These are phyloP conservation scores for Beta lomatogona DNA, from an alignment of 179 eudicot species.

Conservation along the genomic window DNA sequence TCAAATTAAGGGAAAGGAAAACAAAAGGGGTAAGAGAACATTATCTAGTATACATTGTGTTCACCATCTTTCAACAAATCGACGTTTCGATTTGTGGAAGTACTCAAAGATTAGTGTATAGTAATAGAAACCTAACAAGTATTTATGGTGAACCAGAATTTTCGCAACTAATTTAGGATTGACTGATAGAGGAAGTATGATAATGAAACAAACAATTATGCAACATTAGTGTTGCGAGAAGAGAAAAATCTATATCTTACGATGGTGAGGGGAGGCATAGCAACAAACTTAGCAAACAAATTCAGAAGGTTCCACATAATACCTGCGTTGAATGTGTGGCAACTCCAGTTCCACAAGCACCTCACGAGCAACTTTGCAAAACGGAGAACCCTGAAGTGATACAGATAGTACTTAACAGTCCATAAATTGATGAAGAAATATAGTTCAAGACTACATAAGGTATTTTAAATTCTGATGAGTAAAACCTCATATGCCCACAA, in stretches of 20 bases:
- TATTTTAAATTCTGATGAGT: constrained; percentile 2
- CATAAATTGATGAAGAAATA: constrained; percentile 5
- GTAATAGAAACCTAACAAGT: neutral
- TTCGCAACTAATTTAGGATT: neutral
- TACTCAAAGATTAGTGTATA: neutral
- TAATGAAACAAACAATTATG: neutral
- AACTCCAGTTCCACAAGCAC: constrained; percentile 95
- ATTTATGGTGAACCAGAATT: neutral
- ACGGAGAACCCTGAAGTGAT: constrained; percentile 84
- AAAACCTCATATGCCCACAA: constrained; percentile 97
- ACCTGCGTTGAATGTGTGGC: constrained; percentile 79
- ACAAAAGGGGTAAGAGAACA: neutral
- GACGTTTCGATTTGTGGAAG: neutral
- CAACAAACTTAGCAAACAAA: neutral
- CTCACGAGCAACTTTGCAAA: constrained; percentile 97
- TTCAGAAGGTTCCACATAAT: constrained; percentile 1
- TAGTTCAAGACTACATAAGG: neutral
- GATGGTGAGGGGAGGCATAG: no score
- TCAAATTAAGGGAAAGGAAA: neutral
- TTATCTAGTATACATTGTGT: no score
- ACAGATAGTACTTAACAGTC: constrained; percentile 8
- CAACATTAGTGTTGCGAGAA: neutral
- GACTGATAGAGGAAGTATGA: neutral
- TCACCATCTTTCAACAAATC: neutral
- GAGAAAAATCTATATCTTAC: neutral